Evolutionary conservation across 1,284 basidiomycete species (phyloP).

Genomic region (Sanghuangporus weigelae): DNA sequence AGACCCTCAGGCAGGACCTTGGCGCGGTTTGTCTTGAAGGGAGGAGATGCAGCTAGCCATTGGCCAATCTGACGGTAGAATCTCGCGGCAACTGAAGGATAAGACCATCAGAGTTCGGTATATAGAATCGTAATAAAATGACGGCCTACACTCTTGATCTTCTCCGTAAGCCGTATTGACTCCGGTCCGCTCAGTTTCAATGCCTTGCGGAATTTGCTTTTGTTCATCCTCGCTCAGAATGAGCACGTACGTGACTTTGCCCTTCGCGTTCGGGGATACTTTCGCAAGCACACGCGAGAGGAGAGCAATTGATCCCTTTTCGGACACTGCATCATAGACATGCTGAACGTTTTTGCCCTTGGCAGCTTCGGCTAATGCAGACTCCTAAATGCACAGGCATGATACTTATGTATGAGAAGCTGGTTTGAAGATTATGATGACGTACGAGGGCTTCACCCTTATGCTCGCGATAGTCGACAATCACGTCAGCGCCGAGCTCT

Average conservation of each 20-base stretch:
- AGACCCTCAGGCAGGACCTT: conserved; percentile 26
- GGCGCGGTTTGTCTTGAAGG: conserved; percentile 20
- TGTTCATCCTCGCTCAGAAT: conserved; percentile 5
- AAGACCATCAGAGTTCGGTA: background rate
- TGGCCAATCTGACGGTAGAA: conserved; percentile 13
- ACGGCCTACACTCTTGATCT: conserved; percentile 12
- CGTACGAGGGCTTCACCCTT: conserved; percentile 7
- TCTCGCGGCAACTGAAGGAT: conserved; percentile 5
- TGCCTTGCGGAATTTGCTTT: conserved; percentile 9
- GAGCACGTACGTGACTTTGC: conserved; percentile 12
- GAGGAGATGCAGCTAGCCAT: conserved; percentile 1
- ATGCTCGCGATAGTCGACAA: conserved; percentile 28
- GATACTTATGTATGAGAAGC: background rate
- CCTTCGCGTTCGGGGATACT: conserved; percentile 8
- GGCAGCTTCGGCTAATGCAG: conserved; percentile 1
- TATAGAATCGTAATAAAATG: too few relatives aligned
- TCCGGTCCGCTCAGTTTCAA: background rate
- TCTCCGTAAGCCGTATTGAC: conserved; percentile 12
- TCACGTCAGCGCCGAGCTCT: conserved; percentile 25
- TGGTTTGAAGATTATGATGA: background rate
- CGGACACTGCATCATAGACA: conserved; percentile 8
- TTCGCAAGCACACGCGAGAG: conserved; percentile 10
- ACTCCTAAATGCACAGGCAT: background rate
- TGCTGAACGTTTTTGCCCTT: background rate
- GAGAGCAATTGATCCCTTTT: conserved; percentile 1